A percentile compares a stretch with the other conserved stretches of the same genome.
Evolutionary conservation across 116 monocot genomes (phyloP).

Genomic region (Cymodocea nodosa): DNA sequence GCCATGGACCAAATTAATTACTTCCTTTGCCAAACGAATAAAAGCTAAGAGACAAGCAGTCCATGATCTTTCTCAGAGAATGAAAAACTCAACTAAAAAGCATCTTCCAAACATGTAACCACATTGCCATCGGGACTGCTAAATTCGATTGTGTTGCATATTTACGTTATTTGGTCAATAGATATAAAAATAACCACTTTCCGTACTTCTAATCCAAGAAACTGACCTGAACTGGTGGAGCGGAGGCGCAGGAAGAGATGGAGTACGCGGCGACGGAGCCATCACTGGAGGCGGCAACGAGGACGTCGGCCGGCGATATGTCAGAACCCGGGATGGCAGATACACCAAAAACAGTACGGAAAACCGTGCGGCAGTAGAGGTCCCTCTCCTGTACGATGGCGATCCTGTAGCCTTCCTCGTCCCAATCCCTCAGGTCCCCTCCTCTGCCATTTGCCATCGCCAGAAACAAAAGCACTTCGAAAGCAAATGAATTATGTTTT

Average conservation of each 20-base stretch:
- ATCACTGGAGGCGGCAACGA: constrained; percentile 78
- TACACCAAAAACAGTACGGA: constrained; percentile 51
- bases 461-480: too few species aligned
- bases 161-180: too few species aligned
- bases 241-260: constrained; percentile 37
- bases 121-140: too few species aligned
- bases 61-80: too few species aligned
- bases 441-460: not conserved
- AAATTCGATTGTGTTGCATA: too few species aligned
- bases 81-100: too few species aligned
- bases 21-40: not conserved
- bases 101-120: not conserved
- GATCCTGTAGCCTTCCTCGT: constrained; percentile 63
- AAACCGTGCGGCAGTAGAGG: constrained; percentile 52
- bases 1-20: not conserved
- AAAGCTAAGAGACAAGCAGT: constrained; percentile 3
- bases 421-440: constrained; percentile 62
- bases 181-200: too few species aligned
- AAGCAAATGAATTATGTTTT: too few species aligned
- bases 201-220: not conserved
- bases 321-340: constrained; percentile 10
- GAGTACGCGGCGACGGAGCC: constrained; percentile 65
- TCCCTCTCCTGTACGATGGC: constrained; percentile 49
- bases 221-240: constrained; percentile 1
- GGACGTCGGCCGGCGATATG: constrained; percentile 28